Conservation (phyloP, 495 filamentous ascomycete genomes). For the Aspergillus sclerotiicarbonarius region DNA sequence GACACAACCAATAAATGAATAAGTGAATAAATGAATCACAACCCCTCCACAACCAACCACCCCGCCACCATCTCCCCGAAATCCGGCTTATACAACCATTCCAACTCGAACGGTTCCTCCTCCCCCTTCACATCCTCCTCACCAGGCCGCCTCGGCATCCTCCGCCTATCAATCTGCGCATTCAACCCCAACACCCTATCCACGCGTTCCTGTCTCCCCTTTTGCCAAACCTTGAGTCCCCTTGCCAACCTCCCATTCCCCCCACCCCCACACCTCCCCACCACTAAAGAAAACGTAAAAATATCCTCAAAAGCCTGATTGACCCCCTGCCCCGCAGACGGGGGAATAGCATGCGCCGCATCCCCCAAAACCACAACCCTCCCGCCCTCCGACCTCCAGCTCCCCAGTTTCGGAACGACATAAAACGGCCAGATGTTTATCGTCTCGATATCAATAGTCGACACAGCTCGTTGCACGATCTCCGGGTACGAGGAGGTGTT, state of each 20-base stretch:
- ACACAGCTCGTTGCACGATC: slow-evolving; percentile 35
- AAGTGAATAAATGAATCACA: background rate
- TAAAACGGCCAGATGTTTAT: slow-evolving; percentile 45
- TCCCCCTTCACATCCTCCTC: slow-evolving; percentile 26
- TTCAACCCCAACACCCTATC: slow-evolving; percentile 33
- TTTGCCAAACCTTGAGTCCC: slow-evolving; percentile 30
- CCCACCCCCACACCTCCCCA: background rate
- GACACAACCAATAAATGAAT: too few species aligned
- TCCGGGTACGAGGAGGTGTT: slow-evolving; percentile 31
- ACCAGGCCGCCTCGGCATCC: slow-evolving; percentile 29
- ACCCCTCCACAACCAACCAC: slow-evolving; percentile 16
- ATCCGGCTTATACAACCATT: slow-evolving; percentile 31
- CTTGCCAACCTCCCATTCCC: slow-evolving; percentile 6
- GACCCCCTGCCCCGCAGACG: slow-evolving; percentile 43
- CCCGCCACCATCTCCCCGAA: slow-evolving; percentile 28
- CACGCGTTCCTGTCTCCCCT: slow-evolving; percentile 28
- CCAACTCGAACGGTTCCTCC: slow-evolving; percentile 29
- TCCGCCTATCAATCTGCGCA: slow-evolving; percentile 29
- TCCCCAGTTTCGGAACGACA: slow-evolving; percentile 34
- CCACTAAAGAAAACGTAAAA: slow-evolving; percentile 25
- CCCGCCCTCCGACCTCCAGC: slow-evolving; percentile 32
- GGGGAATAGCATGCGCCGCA: slow-evolving; percentile 50
- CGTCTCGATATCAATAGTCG: slow-evolving; percentile 23
- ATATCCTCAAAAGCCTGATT: slow-evolving; percentile 45
- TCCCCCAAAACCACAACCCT: slow-evolving; percentile 44